These are phyloP conservation scores for Vitis labrusca DNA, from an alignment of 164 flowering plant species.

Conservation along the genomic window DNA sequence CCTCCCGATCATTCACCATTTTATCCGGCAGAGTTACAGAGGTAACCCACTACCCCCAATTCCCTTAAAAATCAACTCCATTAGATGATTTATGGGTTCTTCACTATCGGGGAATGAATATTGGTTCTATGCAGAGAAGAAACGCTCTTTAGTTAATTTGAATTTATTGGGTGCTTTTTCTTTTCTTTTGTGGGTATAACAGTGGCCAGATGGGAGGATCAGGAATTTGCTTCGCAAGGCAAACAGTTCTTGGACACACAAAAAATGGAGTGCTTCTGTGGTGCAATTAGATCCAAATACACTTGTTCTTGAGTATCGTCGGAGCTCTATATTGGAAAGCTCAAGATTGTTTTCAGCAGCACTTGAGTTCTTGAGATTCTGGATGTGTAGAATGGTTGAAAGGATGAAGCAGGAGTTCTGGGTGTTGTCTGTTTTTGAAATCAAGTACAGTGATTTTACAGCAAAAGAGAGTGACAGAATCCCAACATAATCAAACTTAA, in stretches of 20 bases:
- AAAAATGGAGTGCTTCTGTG: slow-evolving; percentile 58
- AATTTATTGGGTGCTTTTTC: background rate
- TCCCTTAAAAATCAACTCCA: background rate
- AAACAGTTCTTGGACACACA: slow-evolving; percentile 61
- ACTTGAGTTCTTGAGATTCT: slow-evolving; percentile 37
- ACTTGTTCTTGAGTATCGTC: slow-evolving; percentile 71
- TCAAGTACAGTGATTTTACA: slow-evolving; percentile 5
- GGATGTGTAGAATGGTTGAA: slow-evolving; percentile 24
- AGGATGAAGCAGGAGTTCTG: slow-evolving; percentile 40
- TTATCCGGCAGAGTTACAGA: slow-evolving; percentile 76
- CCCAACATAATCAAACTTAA: slow-evolving; percentile 44
- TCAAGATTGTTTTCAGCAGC: slow-evolving; percentile 39
- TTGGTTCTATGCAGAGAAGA: background rate
- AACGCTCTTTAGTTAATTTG: background rate
- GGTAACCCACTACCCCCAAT: slow-evolving; percentile 32
- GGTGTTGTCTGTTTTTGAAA: slow-evolving; percentile 22
- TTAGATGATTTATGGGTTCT: background rate
- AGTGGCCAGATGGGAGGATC: slow-evolving; percentile 63
- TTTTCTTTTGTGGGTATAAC: background rate
- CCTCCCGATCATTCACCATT: slow-evolving; percentile 56
- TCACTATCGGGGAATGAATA: no score
- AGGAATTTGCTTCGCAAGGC: slow-evolving; percentile 32
- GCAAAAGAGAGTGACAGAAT: slow-evolving; percentile 9
- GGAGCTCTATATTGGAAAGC: slow-evolving; percentile 39
- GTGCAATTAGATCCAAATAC: slow-evolving; percentile 71